Conservation (phyloP, 192 early-diverging fungal genomes). For the Hyaloraphidium curvatum region DNA sequence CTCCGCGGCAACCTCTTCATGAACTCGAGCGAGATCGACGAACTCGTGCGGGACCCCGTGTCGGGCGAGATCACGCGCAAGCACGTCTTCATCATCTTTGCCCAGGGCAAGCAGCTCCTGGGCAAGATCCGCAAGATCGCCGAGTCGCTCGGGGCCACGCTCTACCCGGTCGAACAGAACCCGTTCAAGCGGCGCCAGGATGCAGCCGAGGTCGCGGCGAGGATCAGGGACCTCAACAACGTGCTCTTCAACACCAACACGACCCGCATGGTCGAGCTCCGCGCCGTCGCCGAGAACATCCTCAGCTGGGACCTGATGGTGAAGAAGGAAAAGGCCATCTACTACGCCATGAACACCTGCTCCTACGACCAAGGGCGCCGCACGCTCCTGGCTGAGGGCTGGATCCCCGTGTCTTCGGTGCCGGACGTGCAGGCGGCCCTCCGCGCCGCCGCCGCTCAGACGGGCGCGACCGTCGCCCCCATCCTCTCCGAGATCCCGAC, state of each 20-base stretch:
- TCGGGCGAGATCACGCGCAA: slow-evolving; percentile 77
- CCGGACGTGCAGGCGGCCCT: slow-evolving; percentile 64
- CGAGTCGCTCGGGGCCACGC: slow-evolving; percentile 84
- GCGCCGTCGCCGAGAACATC: slow-evolving; percentile 66
- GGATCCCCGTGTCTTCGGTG: slow-evolving; percentile 82
- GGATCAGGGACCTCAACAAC: slow-evolving; percentile 73
- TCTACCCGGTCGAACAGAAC: slow-evolving; percentile 72
- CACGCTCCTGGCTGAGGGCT: slow-evolving; percentile 92
- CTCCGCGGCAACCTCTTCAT: slow-evolving; percentile 93
- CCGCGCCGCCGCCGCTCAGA: slow-evolving; percentile 59
- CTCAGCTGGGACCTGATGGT: slow-evolving; percentile 74
- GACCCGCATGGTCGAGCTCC: slow-evolving; percentile 64
- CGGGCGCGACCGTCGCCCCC: slow-evolving; percentile 72
- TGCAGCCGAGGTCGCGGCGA: slow-evolving; percentile 53
- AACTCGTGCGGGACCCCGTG: slow-evolving; percentile 75
- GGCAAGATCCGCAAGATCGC: slow-evolving; percentile 82
- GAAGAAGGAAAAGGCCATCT: slow-evolving; percentile 95
- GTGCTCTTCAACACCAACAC: slow-evolving; percentile 78
- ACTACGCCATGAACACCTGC: slow-evolving; percentile 91
- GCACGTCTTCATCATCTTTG: slow-evolving; percentile 97
- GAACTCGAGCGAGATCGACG: slow-evolving; percentile 92
- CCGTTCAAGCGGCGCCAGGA: slow-evolving; percentile 73
- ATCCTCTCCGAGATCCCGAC: slow-evolving; percentile 76
- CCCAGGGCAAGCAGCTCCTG: slow-evolving; percentile 79
- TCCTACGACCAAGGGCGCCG: slow-evolving; percentile 83